These are phyloP conservation scores for Ambrosia hybrid DNA, from an alignment of 140 eudicot genomes.

Conservation along the genomic window DNA sequence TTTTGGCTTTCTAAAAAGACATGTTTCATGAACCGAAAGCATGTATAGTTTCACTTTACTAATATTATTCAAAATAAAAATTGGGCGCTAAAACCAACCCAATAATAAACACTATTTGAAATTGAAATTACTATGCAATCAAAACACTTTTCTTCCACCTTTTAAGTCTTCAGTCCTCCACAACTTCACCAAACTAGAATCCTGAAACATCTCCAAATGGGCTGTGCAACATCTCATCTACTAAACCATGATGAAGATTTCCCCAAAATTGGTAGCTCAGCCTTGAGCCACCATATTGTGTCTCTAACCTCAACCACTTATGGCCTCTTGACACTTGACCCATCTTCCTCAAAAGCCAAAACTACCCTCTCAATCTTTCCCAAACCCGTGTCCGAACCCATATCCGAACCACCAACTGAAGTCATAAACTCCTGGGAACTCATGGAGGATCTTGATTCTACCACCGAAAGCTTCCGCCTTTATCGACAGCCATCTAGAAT, in stretches of 20 bases:
- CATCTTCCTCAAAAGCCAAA: slow-evolving; percentile 41
- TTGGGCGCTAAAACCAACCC: slow-evolving; percentile 38
- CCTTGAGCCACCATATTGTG: slow-evolving; percentile 83
- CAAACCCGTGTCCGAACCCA: slow-evolving; percentile 35
- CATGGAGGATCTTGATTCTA: slow-evolving; percentile 86
- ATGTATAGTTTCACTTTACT: slow-evolving; percentile 30
- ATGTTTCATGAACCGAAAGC: slow-evolving; percentile 25
- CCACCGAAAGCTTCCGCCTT: slow-evolving; percentile 57
- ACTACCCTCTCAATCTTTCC: slow-evolving; percentile 40
- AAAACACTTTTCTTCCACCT: slow-evolving; percentile 9
- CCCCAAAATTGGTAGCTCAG: slow-evolving; percentile 56
- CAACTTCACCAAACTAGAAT: slow-evolving; percentile 5
- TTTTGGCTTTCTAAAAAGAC: slow-evolving; percentile 19
- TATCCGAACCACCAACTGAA: slow-evolving; percentile 42
- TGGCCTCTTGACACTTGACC: slow-evolving; percentile 78
- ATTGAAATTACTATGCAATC: slow-evolving; percentile 12
- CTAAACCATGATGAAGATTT: slow-evolving; percentile 72
- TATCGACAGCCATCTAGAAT: slow-evolving; percentile 38
- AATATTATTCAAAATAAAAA: slow-evolving; percentile 26
- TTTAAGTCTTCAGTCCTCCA: slow-evolving; percentile 19
- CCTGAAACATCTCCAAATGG: slow-evolving; percentile 48
- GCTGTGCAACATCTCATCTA: slow-evolving; percentile 82
- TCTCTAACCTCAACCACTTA: slow-evolving; percentile 96
- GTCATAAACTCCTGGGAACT: slow-evolving; percentile 95
- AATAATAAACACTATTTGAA: slow-evolving; percentile 26